phyloP scores from a whole-genome alignment of 2,329 filamentous ascomycete species.

The Aspergillus sp. region DNA sequence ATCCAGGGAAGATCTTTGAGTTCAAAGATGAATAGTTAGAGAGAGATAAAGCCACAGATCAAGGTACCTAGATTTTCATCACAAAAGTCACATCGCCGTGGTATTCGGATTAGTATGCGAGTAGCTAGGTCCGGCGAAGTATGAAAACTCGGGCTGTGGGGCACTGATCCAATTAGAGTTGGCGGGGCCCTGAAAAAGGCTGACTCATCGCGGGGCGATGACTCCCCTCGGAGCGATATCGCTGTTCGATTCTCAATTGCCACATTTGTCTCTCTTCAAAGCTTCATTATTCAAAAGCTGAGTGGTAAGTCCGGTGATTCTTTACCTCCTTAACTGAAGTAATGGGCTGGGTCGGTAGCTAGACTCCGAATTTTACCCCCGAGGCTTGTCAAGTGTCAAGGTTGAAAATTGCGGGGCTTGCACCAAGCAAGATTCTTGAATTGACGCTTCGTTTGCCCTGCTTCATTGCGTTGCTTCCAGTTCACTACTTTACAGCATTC shows the following conservation, averaged over 20 bases:
- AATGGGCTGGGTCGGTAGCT: neutral
- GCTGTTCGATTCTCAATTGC: constrained; percentile 27
- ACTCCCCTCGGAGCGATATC: constrained; percentile 36
- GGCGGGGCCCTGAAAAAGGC: constrained; percentile 11
- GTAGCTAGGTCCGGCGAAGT: neutral
- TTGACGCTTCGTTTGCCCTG: neutral
- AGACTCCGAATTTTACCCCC: neutral
- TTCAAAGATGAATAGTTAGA: constrained; percentile 36
- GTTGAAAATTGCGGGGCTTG: neutral
- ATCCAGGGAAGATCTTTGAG: constrained; percentile 91
- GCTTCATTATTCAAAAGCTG: constrained; percentile 16
- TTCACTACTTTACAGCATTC: neutral
- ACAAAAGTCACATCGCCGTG: neutral
- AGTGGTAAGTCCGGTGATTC: constrained; percentile 27
- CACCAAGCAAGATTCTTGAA: neutral
- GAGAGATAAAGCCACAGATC: neutral
- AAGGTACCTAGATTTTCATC: neutral
- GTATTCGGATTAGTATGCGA: neutral
- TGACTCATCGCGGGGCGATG: constrained; percentile 33
- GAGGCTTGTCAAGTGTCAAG: neutral
- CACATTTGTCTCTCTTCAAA: constrained; percentile 28
- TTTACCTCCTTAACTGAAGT: neutral
- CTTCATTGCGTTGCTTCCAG: neutral
- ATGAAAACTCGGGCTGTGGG: constrained; percentile 12
- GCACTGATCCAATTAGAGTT: constrained; percentile 13